Evolutionary conservation across 2,329 filamentous ascomycete species (phyloP).

Genomic region (Thielaviopsis populi): DNA sequence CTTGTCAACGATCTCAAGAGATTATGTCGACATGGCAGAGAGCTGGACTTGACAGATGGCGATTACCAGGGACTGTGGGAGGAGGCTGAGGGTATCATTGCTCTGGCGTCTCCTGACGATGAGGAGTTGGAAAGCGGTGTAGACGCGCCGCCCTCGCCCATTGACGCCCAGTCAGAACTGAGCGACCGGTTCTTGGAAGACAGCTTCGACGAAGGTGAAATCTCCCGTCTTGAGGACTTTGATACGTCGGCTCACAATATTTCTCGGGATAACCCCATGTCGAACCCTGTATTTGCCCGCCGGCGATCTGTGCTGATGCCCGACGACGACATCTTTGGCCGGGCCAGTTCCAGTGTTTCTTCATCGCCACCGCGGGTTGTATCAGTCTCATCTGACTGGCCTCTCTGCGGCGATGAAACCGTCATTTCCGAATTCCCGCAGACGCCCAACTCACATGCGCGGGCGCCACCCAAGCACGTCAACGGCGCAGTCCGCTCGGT

Average conservation of each 20-base stretch:
- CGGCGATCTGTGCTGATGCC: conserved; percentile 49
- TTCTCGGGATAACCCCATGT: background rate
- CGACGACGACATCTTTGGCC: conserved; percentile 51
- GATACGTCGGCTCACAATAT: conserved; percentile 4
- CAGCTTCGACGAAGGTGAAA: conserved; percentile 11
- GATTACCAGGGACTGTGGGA: conserved; percentile 50
- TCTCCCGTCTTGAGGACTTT: conserved; percentile 1
- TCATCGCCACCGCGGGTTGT: conserved; percentile 8
- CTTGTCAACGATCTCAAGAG: conserved; percentile 73
- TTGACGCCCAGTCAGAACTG: conserved; percentile 27
- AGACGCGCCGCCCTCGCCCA: conserved; percentile 26
- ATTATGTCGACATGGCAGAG: conserved; percentile 52
- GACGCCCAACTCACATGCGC: background rate
- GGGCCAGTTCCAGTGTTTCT: conserved; percentile 18
- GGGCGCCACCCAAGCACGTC: conserved; percentile 25
- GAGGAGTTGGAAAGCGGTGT: conserved; percentile 34
- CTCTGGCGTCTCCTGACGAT: conserved; percentile 57
- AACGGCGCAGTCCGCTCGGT: conserved; percentile 43
- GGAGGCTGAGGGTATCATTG: conserved; percentile 76
- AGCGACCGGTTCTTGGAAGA: conserved; percentile 29
- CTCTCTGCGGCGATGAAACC: conserved; percentile 10
- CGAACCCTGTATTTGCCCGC: conserved; percentile 21
- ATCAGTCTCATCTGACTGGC: conserved; percentile 10
- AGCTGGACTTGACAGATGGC: conserved; percentile 50
- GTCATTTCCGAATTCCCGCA: conserved; percentile 26